A percentile compares a stretch with the other conserved stretches of the same genome.
phyloP scores from a whole-genome alignment of 352 stramenopile genomes.

The Phytopythium vexans region DNA sequence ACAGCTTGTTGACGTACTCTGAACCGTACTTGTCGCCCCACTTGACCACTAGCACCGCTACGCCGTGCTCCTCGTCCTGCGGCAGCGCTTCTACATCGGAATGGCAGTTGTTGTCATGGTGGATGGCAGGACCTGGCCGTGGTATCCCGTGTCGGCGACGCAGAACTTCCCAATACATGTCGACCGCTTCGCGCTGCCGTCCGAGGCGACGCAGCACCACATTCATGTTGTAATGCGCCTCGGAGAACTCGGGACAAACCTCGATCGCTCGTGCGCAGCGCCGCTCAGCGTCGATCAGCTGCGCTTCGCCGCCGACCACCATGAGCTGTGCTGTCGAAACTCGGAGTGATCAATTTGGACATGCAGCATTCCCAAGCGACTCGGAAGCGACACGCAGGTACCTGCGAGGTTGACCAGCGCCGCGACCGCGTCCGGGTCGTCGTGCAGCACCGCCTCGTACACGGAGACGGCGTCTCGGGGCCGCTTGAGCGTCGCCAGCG shows the following conservation, averaged over 20 bases:
- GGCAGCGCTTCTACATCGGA: slow-evolving; percentile 82
- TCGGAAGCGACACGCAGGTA: slow-evolving; percentile 1
- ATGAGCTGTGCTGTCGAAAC: slow-evolving; percentile 28
- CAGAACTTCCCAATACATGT: slow-evolving; percentile 51
- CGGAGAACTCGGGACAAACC: slow-evolving; percentile 18
- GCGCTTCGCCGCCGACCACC: slow-evolving; percentile 7
- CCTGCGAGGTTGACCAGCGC: slow-evolving; percentile 53
- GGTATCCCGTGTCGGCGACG: slow-evolving; percentile 78
- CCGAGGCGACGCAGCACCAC: slow-evolving; percentile 50
- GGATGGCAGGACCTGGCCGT: slow-evolving; percentile 38
- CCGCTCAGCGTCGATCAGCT: slow-evolving; percentile 26
- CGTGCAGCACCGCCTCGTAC: slow-evolving; percentile 27
- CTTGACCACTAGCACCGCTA: slow-evolving; percentile 80
- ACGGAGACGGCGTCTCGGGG: slow-evolving; percentile 24
- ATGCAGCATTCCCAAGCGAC: too few relatives aligned
- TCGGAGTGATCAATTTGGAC: background rate
- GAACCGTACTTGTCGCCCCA: slow-evolving; percentile 80
- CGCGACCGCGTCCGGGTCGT: slow-evolving; percentile 23
- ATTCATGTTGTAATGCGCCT: slow-evolving; percentile 67
- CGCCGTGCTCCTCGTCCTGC: slow-evolving; percentile 17
- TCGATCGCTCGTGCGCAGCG: slow-evolving; percentile 35
- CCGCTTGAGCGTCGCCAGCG: slow-evolving; percentile 12
- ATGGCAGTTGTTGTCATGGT: slow-evolving; percentile 91
- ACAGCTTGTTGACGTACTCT: slow-evolving; percentile 84
- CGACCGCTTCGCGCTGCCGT: slow-evolving; percentile 39